A percentile compares a stretch with the other conserved stretches of the same genome.
Conservation (phyloP, 441 rosid species). For the Brassica hybrid region DNA sequence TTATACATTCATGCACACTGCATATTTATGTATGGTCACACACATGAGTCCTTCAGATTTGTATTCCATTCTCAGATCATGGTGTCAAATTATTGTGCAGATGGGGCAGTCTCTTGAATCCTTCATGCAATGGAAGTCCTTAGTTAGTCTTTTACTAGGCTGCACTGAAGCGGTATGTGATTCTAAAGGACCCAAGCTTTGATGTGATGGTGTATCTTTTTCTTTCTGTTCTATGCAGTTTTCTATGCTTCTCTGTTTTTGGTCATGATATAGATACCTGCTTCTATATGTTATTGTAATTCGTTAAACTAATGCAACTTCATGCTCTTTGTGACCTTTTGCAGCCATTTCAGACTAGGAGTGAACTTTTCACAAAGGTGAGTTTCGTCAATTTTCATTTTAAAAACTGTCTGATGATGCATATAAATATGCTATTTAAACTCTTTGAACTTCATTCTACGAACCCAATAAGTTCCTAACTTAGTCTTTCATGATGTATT, state of each 20-base stretch:
- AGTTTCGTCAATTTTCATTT: conserved; percentile 9
- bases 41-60: not conserved
- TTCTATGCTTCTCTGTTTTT: not conserved
- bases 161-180: conserved; percentile 83
- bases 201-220: not conserved
- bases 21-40: not conserved
- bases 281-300: not conserved
- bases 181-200: not conserved
- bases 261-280: not conserved
- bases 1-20: not conserved
- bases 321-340: conserved; percentile 25
- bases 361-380: conserved; percentile 80
- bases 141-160: conserved; percentile 84
- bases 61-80: conserved; percentile 7
- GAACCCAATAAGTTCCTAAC: not conserved
- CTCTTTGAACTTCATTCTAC: conserved; percentile 27
- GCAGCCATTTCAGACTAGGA: conserved; percentile 88
- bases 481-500: conserved; percentile 13
- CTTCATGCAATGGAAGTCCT: conserved; percentile 89
- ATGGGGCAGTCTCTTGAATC: conserved; percentile 95
- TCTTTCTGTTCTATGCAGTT: not conserved
- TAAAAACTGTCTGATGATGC: not conserved
- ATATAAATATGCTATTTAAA: too few relatives aligned
- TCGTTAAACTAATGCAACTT: not conserved
- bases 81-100: conserved; percentile 53